phyloP scores from a whole-genome alignment of 75 land plant genomes.

The Azolla pinnata region DNA sequence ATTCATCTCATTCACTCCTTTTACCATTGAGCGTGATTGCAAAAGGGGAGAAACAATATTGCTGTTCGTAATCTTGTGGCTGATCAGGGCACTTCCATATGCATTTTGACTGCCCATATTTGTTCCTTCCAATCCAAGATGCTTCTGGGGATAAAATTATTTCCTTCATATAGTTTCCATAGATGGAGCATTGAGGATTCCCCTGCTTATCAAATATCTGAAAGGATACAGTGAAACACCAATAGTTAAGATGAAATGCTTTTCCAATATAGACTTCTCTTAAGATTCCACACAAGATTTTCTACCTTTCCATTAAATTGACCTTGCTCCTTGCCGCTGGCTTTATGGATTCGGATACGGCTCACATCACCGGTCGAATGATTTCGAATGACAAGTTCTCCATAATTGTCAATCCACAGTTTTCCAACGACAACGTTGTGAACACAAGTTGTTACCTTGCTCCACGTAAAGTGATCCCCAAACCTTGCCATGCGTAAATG shows the following conservation, averaged over 20 bases:
- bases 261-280: background rate
- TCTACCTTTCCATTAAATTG: conserved; percentile 31
- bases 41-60: conserved; percentile 32
- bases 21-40: conserved; percentile 34
- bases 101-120: conserved; percentile 12
- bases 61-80: conserved; percentile 35
- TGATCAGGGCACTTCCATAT: conserved; percentile 31
- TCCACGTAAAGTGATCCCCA: conserved; percentile 35
- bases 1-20: no score
- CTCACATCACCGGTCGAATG: conserved; percentile 24
- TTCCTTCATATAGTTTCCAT: conserved; percentile 39
- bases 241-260: background rate
- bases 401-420: conserved; percentile 40
- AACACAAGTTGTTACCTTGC: conserved; percentile 29
- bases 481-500: conserved; percentile 25
- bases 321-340: conserved; percentile 30
- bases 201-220: conserved; percentile 31
- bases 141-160: conserved; percentile 21
- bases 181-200: conserved; percentile 14
- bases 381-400: conserved; percentile 25
- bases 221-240: background rate
- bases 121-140: conserved; percentile 6
- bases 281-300: no score
- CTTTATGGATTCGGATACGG: conserved; percentile 40
- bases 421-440: conserved; percentile 36